Evolutionary conservation across 2,329 filamentous ascomycete species (phyloP).

Genomic region (Diaporthe longicolla): DNA sequence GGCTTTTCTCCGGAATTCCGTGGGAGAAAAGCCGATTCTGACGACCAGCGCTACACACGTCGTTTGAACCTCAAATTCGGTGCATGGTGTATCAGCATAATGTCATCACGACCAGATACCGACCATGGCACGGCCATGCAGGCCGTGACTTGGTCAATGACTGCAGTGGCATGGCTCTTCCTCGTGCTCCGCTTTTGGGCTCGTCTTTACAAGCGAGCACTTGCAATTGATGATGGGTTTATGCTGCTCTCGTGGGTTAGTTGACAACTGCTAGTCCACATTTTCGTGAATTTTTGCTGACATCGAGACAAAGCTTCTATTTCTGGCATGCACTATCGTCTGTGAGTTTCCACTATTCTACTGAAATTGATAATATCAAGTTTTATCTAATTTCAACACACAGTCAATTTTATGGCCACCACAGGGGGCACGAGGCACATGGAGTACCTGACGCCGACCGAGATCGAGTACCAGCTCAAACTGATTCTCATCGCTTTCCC

Average conservation of each 20-base stretch:
- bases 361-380: too few species aligned
- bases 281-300: neutral
- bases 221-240: neutral
- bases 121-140: neutral
- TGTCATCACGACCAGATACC: neutral
- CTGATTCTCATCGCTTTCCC: neutral
- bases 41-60: neutral
- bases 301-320: neutral
- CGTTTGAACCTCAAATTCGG: neutral
- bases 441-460: neutral
- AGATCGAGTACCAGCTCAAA: neutral
- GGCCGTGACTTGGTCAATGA: neutral
- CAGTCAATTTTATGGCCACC: neutral
- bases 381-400: neutral
- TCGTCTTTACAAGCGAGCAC: neutral
- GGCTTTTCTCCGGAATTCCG: neutral
- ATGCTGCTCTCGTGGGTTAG: conserved; percentile 5
- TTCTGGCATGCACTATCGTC: neutral
- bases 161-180: neutral
- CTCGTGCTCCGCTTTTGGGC: conserved; percentile 4
- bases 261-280: neutral
- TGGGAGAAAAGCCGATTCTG: neutral
- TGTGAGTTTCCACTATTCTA: neutral
- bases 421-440: neutral
- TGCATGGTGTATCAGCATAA: neutral